phyloP scores from a whole-genome alignment of 177 flowering plant genomes.

The Telopea speciosissima region DNA sequence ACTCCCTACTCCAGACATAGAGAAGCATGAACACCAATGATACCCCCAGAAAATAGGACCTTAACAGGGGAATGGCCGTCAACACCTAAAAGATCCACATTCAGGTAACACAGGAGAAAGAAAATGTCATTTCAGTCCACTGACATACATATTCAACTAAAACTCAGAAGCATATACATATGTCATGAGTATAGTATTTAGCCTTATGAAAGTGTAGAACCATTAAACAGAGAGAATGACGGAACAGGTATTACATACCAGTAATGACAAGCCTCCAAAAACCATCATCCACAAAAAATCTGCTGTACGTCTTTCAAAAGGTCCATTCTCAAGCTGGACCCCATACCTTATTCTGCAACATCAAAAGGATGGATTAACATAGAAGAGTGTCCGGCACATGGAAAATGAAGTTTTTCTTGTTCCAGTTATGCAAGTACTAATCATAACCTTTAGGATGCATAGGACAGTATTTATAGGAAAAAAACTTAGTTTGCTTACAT shows the following conservation, averaged over 20 bases:
- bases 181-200: not conserved
- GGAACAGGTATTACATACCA: conserved; percentile 38
- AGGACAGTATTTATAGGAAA: not conserved
- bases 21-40: conserved; percentile 86
- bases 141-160: not conserved
- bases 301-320: conserved; percentile 72
- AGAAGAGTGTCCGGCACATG: not conserved
- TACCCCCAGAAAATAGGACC: conserved; percentile 43
- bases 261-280: conserved; percentile 56
- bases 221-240: not conserved
- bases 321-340: conserved; percentile 75
- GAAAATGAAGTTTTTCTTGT: not conserved
- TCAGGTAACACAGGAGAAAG: not conserved
- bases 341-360: conserved; percentile 72
- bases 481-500: conserved; percentile 42
- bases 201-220: not conserved
- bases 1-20: conserved; percentile 90
- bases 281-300: conserved; percentile 96
- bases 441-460: conserved; percentile 4
- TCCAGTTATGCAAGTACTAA: not conserved
- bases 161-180: not conserved
- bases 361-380: not conserved
- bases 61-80: conserved; percentile 46
- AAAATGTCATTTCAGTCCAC: not conserved
- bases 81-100: conserved; percentile 31